Evolutionary conservation across 441 rosid genomes (phyloP), one percentile per base, ranked within the genome.

Genomic region (Populus hybrid): DNA sequence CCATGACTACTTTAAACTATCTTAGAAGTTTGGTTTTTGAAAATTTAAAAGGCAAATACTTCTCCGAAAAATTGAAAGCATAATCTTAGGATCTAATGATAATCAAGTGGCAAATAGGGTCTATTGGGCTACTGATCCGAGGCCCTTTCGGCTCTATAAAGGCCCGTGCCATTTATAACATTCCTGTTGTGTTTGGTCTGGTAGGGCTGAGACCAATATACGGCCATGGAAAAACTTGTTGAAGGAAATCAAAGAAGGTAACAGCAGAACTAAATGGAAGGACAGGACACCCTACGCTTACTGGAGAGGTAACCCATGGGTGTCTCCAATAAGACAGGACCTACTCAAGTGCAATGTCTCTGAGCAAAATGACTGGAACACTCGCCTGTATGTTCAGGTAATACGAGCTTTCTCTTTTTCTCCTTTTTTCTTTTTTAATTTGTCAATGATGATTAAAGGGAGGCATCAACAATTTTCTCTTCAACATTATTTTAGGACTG

Each of bases 331-430:
- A 20, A 79, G 93, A 66, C 72, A 77, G 72, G 91, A 87, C 72
- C 95, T 91, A 50, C 83, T 91, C 70, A 88, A 81, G 64, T 91
- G 95, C 77, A 91, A 91, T 76, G 85, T 86, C 82, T 83, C 95
- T 0, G 76, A 81, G 11, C 26, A 79, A 32, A 76, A 77, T 23
- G 92, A 90, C 36, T 89, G 93, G 90, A 87, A 83, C 66, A 78
- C 90, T 81, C 90, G 91, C 69, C 35, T 91, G 6, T 91, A 76
- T 30, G 78, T 73, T n/a, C 90, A 89, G 89, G 95, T 83, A n/a
- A 11, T 6, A n/a, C 10, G 10, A 3, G 36, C 20, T 18, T 72
- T 42, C 1, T 46, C 2, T 46, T 21, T 34, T 3, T 12, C 0
- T 40, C 4, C 7, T 50, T 32, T 34, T 57, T 6, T 40, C 4